Conservation (phyloP, 179 eudicot species). For the Actinidia polygama region DNA sequence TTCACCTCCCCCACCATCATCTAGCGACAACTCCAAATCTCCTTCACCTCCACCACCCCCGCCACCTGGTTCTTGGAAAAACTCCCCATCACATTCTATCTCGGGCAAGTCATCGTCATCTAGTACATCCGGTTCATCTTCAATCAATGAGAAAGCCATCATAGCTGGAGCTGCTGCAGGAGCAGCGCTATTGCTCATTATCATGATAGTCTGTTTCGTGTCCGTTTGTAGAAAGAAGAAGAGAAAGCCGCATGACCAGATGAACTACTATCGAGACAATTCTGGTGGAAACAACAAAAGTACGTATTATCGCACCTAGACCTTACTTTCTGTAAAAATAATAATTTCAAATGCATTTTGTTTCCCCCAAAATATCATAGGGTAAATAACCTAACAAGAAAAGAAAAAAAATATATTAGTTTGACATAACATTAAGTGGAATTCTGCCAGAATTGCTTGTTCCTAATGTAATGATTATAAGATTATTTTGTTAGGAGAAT, state of each 20-base stretch:
- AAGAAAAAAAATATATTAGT: no score
- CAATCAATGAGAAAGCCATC: conserved; percentile 21
- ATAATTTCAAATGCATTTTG: background rate
- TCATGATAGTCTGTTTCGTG: conserved; percentile 36
- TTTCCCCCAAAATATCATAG: background rate
- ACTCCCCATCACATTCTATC: conserved; percentile 20
- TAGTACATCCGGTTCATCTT: background rate
- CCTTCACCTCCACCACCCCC: conserved; percentile 25
- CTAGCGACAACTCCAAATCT: background rate
- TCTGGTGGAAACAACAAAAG: conserved; percentile 9
- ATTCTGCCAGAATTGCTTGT: background rate
- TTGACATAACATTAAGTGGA: no score
- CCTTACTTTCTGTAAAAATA: background rate
- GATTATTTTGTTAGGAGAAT: background rate
- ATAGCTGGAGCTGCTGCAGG: conserved; percentile 48
- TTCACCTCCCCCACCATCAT: conserved; percentile 9
- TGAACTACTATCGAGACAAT: conserved; percentile 43
- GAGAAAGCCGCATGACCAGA: conserved; percentile 34
- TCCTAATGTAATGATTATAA: background rate
- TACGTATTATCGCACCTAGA: conserved; percentile 1
- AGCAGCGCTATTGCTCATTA: conserved; percentile 35
- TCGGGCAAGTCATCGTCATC: background rate
- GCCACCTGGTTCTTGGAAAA: background rate
- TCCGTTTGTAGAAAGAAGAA: conserved; percentile 42
- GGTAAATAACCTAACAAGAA: background rate